phyloP scores from a whole-genome alignment of 257 asterid species.

The Solanum pinnatisectum region DNA sequence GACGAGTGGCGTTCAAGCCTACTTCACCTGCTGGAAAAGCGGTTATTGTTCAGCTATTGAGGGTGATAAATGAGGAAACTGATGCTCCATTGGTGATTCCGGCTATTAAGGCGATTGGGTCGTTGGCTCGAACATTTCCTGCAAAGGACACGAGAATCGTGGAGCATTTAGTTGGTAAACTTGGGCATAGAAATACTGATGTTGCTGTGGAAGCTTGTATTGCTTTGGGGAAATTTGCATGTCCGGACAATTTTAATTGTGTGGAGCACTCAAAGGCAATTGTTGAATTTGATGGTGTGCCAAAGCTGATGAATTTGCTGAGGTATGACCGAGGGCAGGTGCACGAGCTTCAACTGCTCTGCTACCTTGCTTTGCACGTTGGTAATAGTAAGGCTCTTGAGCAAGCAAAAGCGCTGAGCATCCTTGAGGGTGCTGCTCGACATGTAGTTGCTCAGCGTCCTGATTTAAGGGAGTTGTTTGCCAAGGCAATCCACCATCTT shows the following conservation, averaged over 20 bases:
- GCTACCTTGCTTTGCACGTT: constrained; percentile 66
- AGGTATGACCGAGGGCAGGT: constrained; percentile 45
- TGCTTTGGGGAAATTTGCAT: constrained; percentile 57
- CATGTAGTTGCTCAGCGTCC: constrained; percentile 35
- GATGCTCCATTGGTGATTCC: constrained; percentile 28
- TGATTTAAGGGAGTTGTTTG: constrained; percentile 48
- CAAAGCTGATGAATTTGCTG: constrained; percentile 38
- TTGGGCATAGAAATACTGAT: constrained; percentile 41
- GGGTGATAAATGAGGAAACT: constrained; percentile 35
- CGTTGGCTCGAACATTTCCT: constrained; percentile 65
- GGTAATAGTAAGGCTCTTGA: constrained; percentile 61
- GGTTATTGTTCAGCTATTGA: constrained; percentile 70
- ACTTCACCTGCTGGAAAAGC: constrained; percentile 82
- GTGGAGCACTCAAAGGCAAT: constrained; percentile 59
- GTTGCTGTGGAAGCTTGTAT: constrained; percentile 57
- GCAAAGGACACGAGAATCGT: constrained; percentile 66
- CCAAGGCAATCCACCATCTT: constrained; percentile 39
- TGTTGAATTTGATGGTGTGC: constrained; percentile 54
- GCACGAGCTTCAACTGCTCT: constrained; percentile 43
- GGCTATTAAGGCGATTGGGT: constrained; percentile 57
- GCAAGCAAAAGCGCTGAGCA: constrained; percentile 46
- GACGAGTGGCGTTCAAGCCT: constrained; percentile 61
- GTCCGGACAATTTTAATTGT: constrained; percentile 50
- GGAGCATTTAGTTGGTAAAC: constrained; percentile 40
- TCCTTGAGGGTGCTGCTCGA: constrained; percentile 53